Evolutionary conservation across 169 alveolate genomes (phyloP), one percentile per base, ranked within the genome.

Genomic region (Cryptosporidium andersoni): DNA sequence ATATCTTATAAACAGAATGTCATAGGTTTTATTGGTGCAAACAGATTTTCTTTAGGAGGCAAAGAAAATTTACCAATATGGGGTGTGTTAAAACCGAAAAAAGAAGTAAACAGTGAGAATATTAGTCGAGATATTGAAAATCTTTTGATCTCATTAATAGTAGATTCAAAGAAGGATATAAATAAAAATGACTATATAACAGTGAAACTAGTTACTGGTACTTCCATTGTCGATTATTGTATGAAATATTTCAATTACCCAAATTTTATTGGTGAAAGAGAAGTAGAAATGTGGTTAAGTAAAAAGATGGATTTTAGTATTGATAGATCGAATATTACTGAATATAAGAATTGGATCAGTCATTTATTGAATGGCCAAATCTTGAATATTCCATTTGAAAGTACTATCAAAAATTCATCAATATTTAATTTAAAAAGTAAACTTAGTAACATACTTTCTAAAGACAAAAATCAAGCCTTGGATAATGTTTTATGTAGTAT

Each of bases 11-110:
- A 55, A 14, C 55, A 74, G 37, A 16, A 8, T 3, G 55, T 2
- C 14, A 45, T 74, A n/a, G 85, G 85, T 45, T 74, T 74, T 43
- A 74, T 74, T 1, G 85, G 85, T 14, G 60, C 85, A 55, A 58
- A 74, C 25, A 16, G 47, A 45, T 60, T 74, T 47, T 58, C 8
- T 25, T 8, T 74, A 55, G 85, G 43, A 42, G 40, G 51, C 9
- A 58, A 55, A 34, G 11, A 60, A 43, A 1, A 51, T n/a, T 39
- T 74, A 12, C 47, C 45, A n/a, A 36, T 74, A 48, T 42, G 55
- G 55, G 85, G 85, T 25, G 85, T 55, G 4, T 58, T 74, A 14
- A 74, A 74, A 14, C 85, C 85, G 25, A 68, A 74, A 9, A 45
- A 6, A 9, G 85, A 74, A 25, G 36, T 68, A 11, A 58, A 36